Evolutionary conservation across 176 grass and related monocot genomes (phyloP), one percentile per base, ranked within the genome.

Genomic region (Bolboschoenus planiculmis): DNA sequence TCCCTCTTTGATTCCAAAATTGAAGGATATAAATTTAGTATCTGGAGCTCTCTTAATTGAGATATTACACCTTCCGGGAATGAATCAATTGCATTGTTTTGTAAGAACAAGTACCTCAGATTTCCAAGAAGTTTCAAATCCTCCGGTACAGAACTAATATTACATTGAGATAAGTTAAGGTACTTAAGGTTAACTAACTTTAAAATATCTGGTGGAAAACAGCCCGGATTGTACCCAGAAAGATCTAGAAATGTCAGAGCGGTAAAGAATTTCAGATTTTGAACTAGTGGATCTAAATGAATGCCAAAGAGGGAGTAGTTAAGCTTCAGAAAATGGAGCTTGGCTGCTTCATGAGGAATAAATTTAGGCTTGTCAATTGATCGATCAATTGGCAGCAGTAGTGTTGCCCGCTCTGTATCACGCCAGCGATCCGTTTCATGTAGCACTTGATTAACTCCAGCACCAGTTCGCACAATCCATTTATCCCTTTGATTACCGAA

Each of bases 401-500:
- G 7, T 9, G 35, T 13, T 6, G 64, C 34, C 1, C 35, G 64
- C 10, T 31, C 42, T 30, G n/a, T 8, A 11, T 78, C 24, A 15
- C 14, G 1, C 72, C 72, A 78, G 7, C 21, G 72, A 48, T 78
- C 44, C 2, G 14, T 78, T 27, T 78, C 14, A 16, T 51, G 4
- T 5, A 78, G 10, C 3, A 33, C 44, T 53, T 27, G 27, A 46
- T 78, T 23, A 29, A 27, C 47, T 78, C 23, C 44, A 16, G n/a
- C 44, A 3, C 60, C 74, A 26, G 16, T 18, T 40, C 16, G 4
- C 6, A 85, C 61, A 64, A 85, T 18, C 76, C 83, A 88, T 82
- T 65, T 77, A 21, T 63, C 62, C 39, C 30, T 81, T 0, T 15
- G 10, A 11, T 14, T 30, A 8, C 59, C 62, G 21, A 9, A 46